Evolutionary conservation across 345 rosid species (phyloP).

Genomic region (Eucalyptus virginea): DNA sequence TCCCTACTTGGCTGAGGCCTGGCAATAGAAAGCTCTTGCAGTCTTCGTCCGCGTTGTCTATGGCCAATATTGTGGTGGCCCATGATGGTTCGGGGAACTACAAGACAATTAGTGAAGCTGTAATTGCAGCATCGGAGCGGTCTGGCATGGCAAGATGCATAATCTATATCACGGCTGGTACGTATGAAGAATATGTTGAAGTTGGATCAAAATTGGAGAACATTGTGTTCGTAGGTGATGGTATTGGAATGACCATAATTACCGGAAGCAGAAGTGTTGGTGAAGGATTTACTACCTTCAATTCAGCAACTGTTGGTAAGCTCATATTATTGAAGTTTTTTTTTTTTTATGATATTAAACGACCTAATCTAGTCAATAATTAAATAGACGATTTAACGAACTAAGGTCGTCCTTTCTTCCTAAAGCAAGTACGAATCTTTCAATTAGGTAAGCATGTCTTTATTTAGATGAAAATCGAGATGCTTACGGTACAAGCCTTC

Average conservation of each 20-base stretch:
- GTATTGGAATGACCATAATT: conserved; percentile 57
- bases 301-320: conserved; percentile 90
- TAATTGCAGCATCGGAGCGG: conserved; percentile 38
- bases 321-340: not conserved
- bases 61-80: conserved; percentile 63
- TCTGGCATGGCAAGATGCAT: conserved; percentile 54
- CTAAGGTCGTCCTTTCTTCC: not conserved
- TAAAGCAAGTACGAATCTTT: not conserved
- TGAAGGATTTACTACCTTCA: conserved; percentile 77
- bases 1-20: conserved; percentile 69
- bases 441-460: not conserved
- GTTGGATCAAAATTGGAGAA: conserved; percentile 33
- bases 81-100: conserved; percentile 81
- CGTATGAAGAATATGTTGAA: conserved; percentile 57
- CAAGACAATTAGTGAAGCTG: conserved; percentile 51
- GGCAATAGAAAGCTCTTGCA: conserved; percentile 73
- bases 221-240: conserved; percentile 81
- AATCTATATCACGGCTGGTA: conserved; percentile 64
- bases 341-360: not conserved
- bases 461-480: not conserved
- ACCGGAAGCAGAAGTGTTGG: conserved; percentile 89
- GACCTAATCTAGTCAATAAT: not conserved
- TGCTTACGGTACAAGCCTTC: not conserved
- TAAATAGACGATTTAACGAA: no score
- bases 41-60: conserved; percentile 11